A percentile compares a stretch with the other conserved stretches of the same genome.
These are phyloP conservation scores for Rhizoctonia solani DNA, from an alignment of 1,284 basidiomycete genomes.

Conservation along the genomic window DNA sequence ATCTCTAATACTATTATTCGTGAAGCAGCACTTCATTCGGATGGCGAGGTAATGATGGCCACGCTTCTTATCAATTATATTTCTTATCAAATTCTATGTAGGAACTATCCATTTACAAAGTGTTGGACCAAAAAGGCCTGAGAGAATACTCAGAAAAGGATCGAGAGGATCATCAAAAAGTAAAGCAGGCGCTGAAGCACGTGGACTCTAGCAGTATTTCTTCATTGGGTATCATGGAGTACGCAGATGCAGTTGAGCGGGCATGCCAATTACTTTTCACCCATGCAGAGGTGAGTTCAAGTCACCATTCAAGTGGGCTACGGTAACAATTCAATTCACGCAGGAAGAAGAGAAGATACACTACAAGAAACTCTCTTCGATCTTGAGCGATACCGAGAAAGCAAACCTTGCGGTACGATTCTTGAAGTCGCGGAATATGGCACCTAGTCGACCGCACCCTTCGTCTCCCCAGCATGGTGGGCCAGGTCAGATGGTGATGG, in stretches of 20 bases:
- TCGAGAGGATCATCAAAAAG: background rate
- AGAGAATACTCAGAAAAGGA: background rate
- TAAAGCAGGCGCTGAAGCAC: background rate
- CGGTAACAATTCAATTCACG: background rate
- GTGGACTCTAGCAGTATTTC: background rate
- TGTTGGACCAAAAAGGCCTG: background rate
- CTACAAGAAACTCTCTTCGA: background rate
- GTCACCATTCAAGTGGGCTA: background rate
- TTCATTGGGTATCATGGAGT: background rate
- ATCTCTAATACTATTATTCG: slow-evolving; percentile 4
- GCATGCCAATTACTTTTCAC: background rate
- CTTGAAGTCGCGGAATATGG: background rate
- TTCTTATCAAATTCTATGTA: background rate
- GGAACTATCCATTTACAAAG: slow-evolving; percentile 3
- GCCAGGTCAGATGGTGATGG: background rate
- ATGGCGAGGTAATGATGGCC: background rate
- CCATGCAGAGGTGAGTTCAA: background rate
- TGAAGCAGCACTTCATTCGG: background rate
- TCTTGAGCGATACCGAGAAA: background rate
- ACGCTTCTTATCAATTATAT: background rate
- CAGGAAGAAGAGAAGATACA: slow-evolving; percentile 1
- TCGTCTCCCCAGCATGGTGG: background rate
- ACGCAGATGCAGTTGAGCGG: background rate
- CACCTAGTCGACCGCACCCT: slow-evolving; percentile 2
- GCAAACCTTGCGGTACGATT: background rate